Base-by-base conservation (phyloP, 768 basidiomycete genomes). In the Boletus subparvulus region DNA sequence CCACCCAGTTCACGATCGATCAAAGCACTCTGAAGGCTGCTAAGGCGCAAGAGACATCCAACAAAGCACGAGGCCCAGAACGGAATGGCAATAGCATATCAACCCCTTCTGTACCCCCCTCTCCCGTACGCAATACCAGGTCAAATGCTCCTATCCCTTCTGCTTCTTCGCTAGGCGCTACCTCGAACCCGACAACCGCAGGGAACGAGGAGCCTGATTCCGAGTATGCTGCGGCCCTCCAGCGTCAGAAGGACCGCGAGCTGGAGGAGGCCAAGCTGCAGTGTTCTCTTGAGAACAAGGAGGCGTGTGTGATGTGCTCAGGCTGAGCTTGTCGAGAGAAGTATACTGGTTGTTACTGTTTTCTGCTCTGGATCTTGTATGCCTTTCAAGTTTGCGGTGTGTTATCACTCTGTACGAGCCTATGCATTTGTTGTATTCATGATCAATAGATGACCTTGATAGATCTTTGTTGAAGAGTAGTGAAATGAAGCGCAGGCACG, bases 1-100 rank as follows among this genome's bases (percentile, higher is more conserved):
- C 97, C 49, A 95, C 96, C 71, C 94, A 99, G 77, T 98, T 99
- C 79, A 99, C 97, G 11, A 85, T 98, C 56, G 94, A 96, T 71
- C 87, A 90, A 71, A 82, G 77, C 37, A 74, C 90, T 50, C 77
- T 96, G 54, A 88, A 89, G 68, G 75, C 83, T 42, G 84, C 81
- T 12, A 70, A 69, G 46, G 58, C 65, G 40, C 55, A 58, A 39
- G 71, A 69, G 41, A 46, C 58, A 17, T 56, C 67, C 17, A 61
- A 35, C 58, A 67, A 64, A 28, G 53, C 59, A 42, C 54, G 53
- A 13, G 55, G 49, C 4, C 32, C 59, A 10, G 67, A 67, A 46
- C 52, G 58, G 50, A 58, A 42, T 4, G 53, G 44, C 8, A 60
- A 57, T 21, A 59, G 52, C 8, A 65, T 68, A 47, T 60, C 66